Percentiles rank a stretch among this genome's conserved stretches.
These are phyloP conservation scores for Samsoniella hepiali DNA, from an alignment of 2,329 filamentous ascomycete species.

Conservation along the genomic window DNA sequence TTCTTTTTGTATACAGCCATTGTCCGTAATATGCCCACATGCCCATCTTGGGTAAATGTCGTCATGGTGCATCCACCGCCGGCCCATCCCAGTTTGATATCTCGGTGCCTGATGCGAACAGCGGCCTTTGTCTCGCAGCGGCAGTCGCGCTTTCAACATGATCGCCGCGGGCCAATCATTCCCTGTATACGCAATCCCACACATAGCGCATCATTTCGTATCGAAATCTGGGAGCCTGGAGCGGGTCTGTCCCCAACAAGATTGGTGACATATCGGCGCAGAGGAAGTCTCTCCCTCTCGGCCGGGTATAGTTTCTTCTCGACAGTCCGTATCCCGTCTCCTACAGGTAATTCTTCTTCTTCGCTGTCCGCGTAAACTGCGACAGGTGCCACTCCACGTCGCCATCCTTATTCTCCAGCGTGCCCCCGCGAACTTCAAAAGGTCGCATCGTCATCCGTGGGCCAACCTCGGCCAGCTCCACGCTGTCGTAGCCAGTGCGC, in stretches of 20 bases:
- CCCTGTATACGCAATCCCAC: not conserved
- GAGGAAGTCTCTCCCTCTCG: not conserved
- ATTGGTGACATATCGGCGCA: not conserved
- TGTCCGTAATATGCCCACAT: not conserved
- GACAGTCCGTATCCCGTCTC: not conserved
- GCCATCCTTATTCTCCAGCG: constrained; percentile 89
- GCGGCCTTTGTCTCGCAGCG: not conserved
- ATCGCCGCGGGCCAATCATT: not conserved
- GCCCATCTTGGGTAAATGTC: not conserved
- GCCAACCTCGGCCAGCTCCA: constrained; percentile 85
- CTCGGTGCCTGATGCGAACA: not conserved
- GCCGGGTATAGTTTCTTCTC: not conserved
- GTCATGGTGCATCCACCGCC: not conserved
- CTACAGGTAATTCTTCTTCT: constrained; percentile 94
- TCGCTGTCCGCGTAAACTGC: constrained; percentile 88
- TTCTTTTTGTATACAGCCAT: not conserved
- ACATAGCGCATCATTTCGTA: not conserved
- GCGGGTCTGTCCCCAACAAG: not conserved
- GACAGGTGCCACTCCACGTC: constrained; percentile 96
- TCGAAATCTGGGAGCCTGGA: not conserved
- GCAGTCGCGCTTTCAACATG: not conserved
- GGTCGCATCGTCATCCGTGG: constrained; percentile 96
- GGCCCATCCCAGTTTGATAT: not conserved
- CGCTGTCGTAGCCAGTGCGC: constrained; percentile 82
- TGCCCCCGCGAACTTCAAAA: constrained; percentile 90